phyloP scores from a whole-genome alignment of 2,329 filamentous ascomycete genomes.

The Sclerotinia sclerotiorum region DNA sequence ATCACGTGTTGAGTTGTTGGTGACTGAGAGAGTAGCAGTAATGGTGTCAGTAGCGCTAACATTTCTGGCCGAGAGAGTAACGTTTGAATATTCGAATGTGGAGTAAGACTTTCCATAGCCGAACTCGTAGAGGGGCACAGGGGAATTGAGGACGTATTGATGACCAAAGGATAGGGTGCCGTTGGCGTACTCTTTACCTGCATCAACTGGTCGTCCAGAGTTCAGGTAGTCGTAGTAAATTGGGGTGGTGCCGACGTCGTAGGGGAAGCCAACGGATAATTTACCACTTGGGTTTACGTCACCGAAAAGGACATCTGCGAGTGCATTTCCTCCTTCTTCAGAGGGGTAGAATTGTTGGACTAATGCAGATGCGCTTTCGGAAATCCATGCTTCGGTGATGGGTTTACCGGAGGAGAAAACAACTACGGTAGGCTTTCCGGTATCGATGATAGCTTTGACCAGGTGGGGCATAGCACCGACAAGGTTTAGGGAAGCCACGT shows the following conservation, averaged over 20 bases:
- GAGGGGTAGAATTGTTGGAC: conserved; percentile 75
- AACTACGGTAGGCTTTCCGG: conserved; percentile 73
- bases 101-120: conserved; percentile 77
- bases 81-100: conserved; percentile 54
- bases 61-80: conserved; percentile 46
- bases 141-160: conserved; percentile 76
- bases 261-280: conserved; percentile 70
- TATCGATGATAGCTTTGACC: conserved; percentile 65
- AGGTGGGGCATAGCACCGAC: conserved; percentile 69
- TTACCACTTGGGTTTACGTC: conserved; percentile 67
- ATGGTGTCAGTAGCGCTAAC: conserved; percentile 48
- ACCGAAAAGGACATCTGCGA: conserved; percentile 78
- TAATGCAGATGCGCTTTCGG: conserved; percentile 60
- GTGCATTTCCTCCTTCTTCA: conserved; percentile 78
- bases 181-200: conserved; percentile 70
- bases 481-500: conserved; percentile 61
- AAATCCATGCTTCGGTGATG: conserved; percentile 72
- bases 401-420: conserved; percentile 81
- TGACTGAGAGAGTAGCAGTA: conserved; percentile 54
- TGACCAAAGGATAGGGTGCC: conserved; percentile 80
- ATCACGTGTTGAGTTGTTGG: conserved; percentile 56
- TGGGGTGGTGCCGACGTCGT: conserved; percentile 64
- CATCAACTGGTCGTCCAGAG: conserved; percentile 73
- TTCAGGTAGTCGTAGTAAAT: conserved; percentile 74
- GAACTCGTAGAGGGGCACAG: conserved; percentile 79